Percentiles rank a stretch among this genome's conserved stretches.
These are phyloP conservation scores for Brassica hybrid DNA, from an alignment of 441 rosid genomes.

Conservation along the genomic window DNA sequence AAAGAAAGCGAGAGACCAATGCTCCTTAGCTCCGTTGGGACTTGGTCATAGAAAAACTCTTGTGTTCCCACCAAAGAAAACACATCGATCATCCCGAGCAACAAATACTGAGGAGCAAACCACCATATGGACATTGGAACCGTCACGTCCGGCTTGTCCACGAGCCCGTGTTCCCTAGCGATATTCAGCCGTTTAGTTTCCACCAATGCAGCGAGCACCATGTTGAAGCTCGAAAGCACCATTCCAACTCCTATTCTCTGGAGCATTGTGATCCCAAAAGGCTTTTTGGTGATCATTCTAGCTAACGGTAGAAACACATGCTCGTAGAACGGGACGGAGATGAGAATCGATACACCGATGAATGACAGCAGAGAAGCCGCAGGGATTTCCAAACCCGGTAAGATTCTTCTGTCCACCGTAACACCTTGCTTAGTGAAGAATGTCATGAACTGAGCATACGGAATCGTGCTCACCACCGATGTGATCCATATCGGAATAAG, in stretches of 20 bases:
- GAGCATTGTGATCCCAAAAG: constrained; percentile 74
- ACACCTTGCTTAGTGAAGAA: constrained; percentile 78
- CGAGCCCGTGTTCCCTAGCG: constrained; percentile 33
- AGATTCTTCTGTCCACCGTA: constrained; percentile 55
- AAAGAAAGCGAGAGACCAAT: constrained; percentile 2
- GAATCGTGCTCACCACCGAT: constrained; percentile 61
- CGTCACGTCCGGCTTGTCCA: constrained; percentile 13
- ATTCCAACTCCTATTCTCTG: constrained; percentile 69
- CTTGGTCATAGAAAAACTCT: constrained; percentile 9
- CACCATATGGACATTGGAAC: constrained; percentile 13
- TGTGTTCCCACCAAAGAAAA: constrained; percentile 11
- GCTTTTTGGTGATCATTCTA: constrained; percentile 54
- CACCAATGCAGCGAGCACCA: constrained; percentile 55
- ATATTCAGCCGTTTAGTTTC: constrained; percentile 54
- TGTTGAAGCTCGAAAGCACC: constrained; percentile 45
- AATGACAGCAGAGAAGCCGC: constrained; percentile 65
- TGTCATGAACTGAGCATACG: constrained; percentile 61
- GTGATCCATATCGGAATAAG: constrained; percentile 72
- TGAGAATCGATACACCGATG: constrained; percentile 64
- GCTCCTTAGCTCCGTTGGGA: constrained; percentile 11
- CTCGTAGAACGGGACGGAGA: constrained; percentile 59
- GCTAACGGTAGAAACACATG: constrained; percentile 65
- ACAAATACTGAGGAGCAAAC: not conserved
- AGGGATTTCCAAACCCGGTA: constrained; percentile 55
- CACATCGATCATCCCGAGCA: constrained; percentile 7